Percentiles rank a stretch among this genome's conserved stretches.
These are phyloP conservation scores for Candida awuae DNA, from an alignment of 805 yeast genomes.

Conservation along the genomic window DNA sequence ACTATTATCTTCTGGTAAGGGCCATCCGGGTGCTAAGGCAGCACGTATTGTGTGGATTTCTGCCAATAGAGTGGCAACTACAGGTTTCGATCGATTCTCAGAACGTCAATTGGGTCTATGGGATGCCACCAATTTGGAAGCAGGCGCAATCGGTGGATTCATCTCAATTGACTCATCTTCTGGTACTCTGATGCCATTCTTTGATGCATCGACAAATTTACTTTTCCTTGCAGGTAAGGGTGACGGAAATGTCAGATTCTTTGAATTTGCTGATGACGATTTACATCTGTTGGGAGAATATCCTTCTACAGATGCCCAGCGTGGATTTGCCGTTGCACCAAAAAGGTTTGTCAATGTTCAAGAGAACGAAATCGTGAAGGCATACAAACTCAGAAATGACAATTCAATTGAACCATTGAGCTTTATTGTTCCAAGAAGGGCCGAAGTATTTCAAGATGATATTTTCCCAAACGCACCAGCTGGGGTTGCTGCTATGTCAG, in stretches of 20 bases:
- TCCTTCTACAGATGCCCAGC: conserved; percentile 84
- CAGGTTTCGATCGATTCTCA: conserved; percentile 87
- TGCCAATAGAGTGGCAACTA: conserved; percentile 75
- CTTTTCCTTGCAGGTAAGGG: conserved; percentile 94
- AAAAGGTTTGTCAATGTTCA: conserved; percentile 68
- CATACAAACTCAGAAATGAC: conserved; percentile 85
- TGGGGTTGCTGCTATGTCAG: conserved; percentile 64
- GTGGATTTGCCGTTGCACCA: conserved; percentile 91
- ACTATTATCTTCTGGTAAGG: conserved; percentile 73
- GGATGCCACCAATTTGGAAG: conserved; percentile 66
- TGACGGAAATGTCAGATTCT: conserved; percentile 95
- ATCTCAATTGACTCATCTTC: conserved; percentile 81
- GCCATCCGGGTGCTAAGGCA: conserved; percentile 90
- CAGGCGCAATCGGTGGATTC: conserved; percentile 88
- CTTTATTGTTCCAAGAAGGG: conserved; percentile 87
- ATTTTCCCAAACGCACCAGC: conserved; percentile 91
- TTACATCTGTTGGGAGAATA: conserved; percentile 81
- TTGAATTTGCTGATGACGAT: conserved; percentile 79
- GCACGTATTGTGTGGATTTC: conserved; percentile 84
- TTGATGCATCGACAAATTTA: conserved; percentile 70
- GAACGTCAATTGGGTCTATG: conserved; percentile 95
- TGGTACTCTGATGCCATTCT: conserved; percentile 89
- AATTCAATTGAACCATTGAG: conserved; percentile 81
- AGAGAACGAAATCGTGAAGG: conserved; percentile 76
- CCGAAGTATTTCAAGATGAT: conserved; percentile 88